Percentiles rank a stretch among this genome's conserved stretches.
Conservation (phyloP, 2,329 filamentous ascomycete species). For the Fusarium caatingaense region DNA sequence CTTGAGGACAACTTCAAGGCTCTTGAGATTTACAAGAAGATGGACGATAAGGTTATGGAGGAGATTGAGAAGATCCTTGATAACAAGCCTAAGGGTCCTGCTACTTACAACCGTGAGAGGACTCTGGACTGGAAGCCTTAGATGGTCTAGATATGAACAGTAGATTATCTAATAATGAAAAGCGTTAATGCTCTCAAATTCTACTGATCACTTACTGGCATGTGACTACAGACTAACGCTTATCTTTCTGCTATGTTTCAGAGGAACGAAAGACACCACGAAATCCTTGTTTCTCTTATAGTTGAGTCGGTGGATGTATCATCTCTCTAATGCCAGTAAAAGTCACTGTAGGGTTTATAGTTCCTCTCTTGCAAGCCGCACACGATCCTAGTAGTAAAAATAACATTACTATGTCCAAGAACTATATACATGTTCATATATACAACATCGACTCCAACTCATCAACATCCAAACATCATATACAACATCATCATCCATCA, state of each 20-base stretch:
- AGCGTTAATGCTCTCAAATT: neutral
- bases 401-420: neutral
- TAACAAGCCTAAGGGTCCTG: slow-evolving; percentile 32
- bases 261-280: neutral
- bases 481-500: neutral
- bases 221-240: neutral
- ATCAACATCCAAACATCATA: neutral
- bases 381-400: neutral
- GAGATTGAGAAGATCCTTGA: slow-evolving; percentile 44
- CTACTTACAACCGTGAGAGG: slow-evolving; percentile 37
- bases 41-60: slow-evolving; percentile 35
- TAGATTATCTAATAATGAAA: neutral
- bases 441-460: neutral
- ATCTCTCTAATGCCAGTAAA: neutral
- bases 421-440: slow-evolving; percentile 12
- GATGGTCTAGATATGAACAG: neutral
- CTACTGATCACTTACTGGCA: accelerated
- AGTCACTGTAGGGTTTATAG: too few species aligned
- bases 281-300: accelerated
- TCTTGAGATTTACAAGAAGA: slow-evolving; percentile 35
- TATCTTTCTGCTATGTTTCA: neutral
- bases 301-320: neutral
- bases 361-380: too few species aligned
- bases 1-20: slow-evolving; percentile 44
- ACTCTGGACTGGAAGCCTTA: slow-evolving; percentile 7